Evolutionary conservation across 2,329 filamentous ascomycete genomes (phyloP), one percentile per base, ranked within the genome.

Genomic region (Blastomyces emzantsi): DNA sequence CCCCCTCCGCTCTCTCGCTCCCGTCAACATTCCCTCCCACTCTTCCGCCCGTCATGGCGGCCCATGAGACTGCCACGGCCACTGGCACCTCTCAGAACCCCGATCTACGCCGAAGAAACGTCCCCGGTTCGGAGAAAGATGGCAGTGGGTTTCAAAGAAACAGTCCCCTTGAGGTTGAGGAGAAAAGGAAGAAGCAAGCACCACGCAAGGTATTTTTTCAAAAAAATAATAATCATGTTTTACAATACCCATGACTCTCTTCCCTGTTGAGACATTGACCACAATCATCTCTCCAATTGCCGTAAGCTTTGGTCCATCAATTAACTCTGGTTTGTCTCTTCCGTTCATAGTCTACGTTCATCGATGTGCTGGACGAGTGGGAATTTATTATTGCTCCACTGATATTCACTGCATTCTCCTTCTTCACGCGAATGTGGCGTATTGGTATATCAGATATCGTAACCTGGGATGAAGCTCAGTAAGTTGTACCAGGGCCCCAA

Each of bases 401-500:
- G 60, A 74, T 88, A 67, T 85, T 88, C 71, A 88, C 85, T 41
- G 79, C 80, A 55, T 75, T 87, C 64, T 81, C 85, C 66, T 82
- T 87, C 74, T 87, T 87, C 75, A 88, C 85, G 55, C 83, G 85
- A 69, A 82, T 87, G 78, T 88, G 84, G 77, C 86, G 84, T 74
- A 87, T 88, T 72, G 85, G 85, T 64, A 76, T 86, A 60, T 90
- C 87, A 56, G 82, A 85, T 66, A 90, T 90, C 70, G 87, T 90
- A 64, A 90, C 87, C 58, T 90, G 87, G 87, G 87, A 90, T 74
- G 87, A 90, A 79, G 87, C 87, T 69, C 87, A 90, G 85, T 88
- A 85, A 75, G 84, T 51, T 70, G 57, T 43, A 36, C 36, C 5
- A 33, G 43, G 30, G n/a, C 6, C 15, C 17, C 15, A 33, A 51